phyloP scores from a whole-genome alignment of 257 asterid species.

The Craterostigma plantagineum region DNA sequence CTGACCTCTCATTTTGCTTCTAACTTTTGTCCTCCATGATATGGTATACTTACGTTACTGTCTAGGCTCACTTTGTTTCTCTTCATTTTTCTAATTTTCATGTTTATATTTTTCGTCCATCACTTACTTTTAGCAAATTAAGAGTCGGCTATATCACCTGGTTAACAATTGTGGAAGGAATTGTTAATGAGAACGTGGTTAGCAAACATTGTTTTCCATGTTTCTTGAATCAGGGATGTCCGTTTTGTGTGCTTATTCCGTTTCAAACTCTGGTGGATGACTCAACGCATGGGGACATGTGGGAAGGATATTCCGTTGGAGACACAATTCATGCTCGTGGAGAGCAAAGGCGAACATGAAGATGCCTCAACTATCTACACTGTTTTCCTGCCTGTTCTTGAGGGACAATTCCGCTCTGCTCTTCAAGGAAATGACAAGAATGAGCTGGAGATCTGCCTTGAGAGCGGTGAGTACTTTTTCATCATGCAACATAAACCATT shows the following conservation, averaged over 20 bases:
- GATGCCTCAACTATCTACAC: slow-evolving; percentile 55
- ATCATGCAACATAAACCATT: no score
- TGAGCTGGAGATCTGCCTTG: slow-evolving; percentile 88
- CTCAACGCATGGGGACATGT: slow-evolving; percentile 87
- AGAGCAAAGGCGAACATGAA: slow-evolving; percentile 53
- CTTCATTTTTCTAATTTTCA: no score
- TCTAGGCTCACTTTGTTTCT: no score
- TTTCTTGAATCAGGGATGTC: slow-evolving; percentile 38
- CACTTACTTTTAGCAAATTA: no score
- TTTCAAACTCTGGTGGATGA: slow-evolving; percentile 99
- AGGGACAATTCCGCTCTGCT: slow-evolving; percentile 92
- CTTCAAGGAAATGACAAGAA: slow-evolving; percentile 85
- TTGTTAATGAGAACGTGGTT: no score
- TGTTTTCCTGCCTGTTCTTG: slow-evolving; percentile 86
- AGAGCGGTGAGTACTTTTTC: slow-evolving; percentile 62
- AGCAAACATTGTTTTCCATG: no score
- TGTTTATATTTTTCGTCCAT: no score
- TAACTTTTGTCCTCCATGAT: no score
- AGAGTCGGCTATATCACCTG: no score
- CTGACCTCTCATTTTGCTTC: no score
- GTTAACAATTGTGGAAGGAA: no score
- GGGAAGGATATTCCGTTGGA: slow-evolving; percentile 85
- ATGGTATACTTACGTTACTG: slow-evolving; percentile 1
- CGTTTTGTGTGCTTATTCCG: slow-evolving; percentile 93
- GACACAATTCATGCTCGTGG: slow-evolving; percentile 93